Percentiles rank a stretch among this genome's conserved stretches.
These are phyloP conservation scores for Metarhizium robertsii DNA, from an alignment of 2,329 filamentous ascomycete genomes.

Conservation along the genomic window DNA sequence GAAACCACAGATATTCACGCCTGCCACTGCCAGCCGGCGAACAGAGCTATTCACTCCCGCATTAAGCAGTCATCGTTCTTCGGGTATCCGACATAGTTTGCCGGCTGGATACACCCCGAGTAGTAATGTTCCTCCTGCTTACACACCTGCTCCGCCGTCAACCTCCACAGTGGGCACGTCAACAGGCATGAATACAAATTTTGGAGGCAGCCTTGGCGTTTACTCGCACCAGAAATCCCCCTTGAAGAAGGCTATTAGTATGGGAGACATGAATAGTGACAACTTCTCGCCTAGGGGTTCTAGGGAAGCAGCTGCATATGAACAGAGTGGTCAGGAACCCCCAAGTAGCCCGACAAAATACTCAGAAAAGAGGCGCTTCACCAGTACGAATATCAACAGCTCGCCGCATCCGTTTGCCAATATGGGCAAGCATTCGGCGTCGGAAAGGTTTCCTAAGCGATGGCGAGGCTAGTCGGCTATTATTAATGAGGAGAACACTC, in stretches of 20 bases:
- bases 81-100: slow-evolving; percentile 23
- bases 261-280: slow-evolving; percentile 45
- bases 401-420: slow-evolving; percentile 30
- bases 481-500: neutral
- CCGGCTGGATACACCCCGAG: slow-evolving; percentile 18
- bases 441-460: slow-evolving; percentile 31
- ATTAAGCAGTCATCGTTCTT: slow-evolving; percentile 18
- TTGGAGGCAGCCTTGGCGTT: slow-evolving; percentile 70
- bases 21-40: slow-evolving; percentile 1
- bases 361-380: slow-evolving; percentile 18
- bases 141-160: slow-evolving; percentile 14
- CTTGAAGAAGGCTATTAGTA: slow-evolving; percentile 63
- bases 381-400: slow-evolving; percentile 13
- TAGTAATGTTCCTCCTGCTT: neutral
- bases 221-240: slow-evolving; percentile 76
- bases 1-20: slow-evolving; percentile 24
- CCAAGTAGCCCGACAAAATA: slow-evolving; percentile 33
- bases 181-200: slow-evolving; percentile 18
- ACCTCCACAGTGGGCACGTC: slow-evolving; percentile 12
- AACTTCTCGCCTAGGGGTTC: slow-evolving; percentile 46
- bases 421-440: slow-evolving; percentile 23
- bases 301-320: slow-evolving; percentile 50
- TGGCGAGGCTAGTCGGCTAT: slow-evolving; percentile 1
- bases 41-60: slow-evolving; percentile 25
- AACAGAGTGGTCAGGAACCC: slow-evolving; percentile 34